Base-by-base conservation (phyloP, 805 yeast species). In the Kodamaea hsintzibuensis region DNA sequence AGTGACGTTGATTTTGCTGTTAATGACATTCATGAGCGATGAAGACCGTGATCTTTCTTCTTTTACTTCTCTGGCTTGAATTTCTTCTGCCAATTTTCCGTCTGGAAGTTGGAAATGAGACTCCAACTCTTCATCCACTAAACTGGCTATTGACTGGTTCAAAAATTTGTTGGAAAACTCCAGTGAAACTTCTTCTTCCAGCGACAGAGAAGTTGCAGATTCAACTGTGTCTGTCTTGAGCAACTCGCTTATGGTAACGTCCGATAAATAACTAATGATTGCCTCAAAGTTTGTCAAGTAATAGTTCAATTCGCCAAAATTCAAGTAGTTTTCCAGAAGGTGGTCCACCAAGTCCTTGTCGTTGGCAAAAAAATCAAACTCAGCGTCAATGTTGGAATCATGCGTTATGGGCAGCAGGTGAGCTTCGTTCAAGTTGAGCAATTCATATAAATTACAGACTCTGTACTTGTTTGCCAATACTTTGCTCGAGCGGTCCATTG, bases 221-320 rank as follows among this genome's bases (percentile, higher is more conserved):
- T 42, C 43, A 19, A 22, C 16, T 6, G 40, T 39, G 8, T 33
- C 46, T 7, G 16, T 57, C 42, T 50, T 50, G 1, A 51, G 27
- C 39, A 74, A 61, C 42, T 72, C 78, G 14, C 59, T 55, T 12
- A 73, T 56, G 0, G 77, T 70, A 5, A 74, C 68, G 4, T 70
- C 73, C 54, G 72, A 69, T 38, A 75, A 61, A 59, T 70, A 76
- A 45, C 62, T 68, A 12, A 74, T 61, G 14, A 72, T 68, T 2
- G 80, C 80, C 51, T 76, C 80, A 50, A 74, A 71, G 57, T 76
- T 76, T 2, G 79, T 75, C 30, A 75, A 60, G 56, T 73, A 75
- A 54, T 67, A 76, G 47, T 66, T 65, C 38, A 69, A 55, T 54
- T 75, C 80, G 1, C 79, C 78, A 27, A 64, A 66, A 57, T 75